Evolutionary conservation across 345 rosid genomes (phyloP).

Genomic region (Pugionium cornutum): DNA sequence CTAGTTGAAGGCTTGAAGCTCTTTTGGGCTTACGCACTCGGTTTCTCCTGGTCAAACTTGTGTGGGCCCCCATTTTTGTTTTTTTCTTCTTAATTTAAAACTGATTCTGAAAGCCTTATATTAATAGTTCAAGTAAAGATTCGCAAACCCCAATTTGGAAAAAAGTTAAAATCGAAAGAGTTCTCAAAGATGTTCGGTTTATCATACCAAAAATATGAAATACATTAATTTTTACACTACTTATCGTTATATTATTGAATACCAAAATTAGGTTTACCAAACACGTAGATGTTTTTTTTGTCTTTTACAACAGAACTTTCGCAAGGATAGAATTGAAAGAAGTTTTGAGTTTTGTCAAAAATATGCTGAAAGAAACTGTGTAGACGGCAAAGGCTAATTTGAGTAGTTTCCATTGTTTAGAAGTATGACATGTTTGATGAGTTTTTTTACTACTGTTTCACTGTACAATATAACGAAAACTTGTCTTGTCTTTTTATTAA

Average conservation of each 20-base stretch:
- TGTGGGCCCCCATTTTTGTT: not conserved
- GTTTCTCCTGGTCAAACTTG: constrained; percentile 42
- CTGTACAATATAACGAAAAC: constrained; percentile 14
- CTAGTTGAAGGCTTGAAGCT: no score
- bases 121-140: no score
- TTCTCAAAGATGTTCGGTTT: no score
- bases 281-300: no score
- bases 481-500: constrained; percentile 1
- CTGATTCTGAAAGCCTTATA: no score
- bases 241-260: no score
- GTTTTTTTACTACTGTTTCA: not conserved
- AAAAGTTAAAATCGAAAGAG: no score
- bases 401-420: constrained; percentile 37
- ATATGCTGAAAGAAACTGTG: constrained; percentile 27
- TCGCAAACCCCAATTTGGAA: no score
- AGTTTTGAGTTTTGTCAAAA: constrained; percentile 20
- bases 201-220: no score
- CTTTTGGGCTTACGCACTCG: not conserved
- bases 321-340: not conserved
- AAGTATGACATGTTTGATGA: not conserved
- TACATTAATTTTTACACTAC: no score
- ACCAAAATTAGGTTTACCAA: no score
- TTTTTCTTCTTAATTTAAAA: not conserved
- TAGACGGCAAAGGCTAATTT: constrained; percentile 29
- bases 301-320: not conserved